Conservation (phyloP, 202 grass and related monocot species). For the Cymbopogon flexuosus region DNA sequence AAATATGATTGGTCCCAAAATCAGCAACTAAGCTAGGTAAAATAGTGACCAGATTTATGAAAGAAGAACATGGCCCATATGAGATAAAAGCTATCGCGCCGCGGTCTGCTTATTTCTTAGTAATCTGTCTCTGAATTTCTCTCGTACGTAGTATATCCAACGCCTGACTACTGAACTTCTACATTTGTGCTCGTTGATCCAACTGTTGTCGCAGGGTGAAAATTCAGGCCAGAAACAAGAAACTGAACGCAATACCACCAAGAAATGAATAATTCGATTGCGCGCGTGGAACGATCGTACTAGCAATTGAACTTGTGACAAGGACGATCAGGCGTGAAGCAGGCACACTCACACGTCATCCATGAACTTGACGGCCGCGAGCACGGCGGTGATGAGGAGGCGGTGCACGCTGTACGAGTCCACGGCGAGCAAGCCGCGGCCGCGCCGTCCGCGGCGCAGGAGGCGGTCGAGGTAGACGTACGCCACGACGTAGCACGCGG, state of each 20-base stretch:
- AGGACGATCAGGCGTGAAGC: neutral
- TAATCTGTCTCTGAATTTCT: neutral
- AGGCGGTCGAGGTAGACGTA: constrained; percentile 70
- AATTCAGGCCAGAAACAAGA: neutral
- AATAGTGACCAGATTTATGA: neutral
- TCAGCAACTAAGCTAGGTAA: neutral
- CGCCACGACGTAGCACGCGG: constrained; percentile 59
- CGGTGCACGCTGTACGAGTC: constrained; percentile 74
- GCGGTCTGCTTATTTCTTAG: neutral
- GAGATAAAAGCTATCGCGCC: neutral
- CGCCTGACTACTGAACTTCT: neutral
- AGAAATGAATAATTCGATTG: constrained; percentile 17
- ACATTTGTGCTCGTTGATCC: neutral
- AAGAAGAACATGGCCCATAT: neutral
- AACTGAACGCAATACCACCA: neutral
- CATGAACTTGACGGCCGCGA: constrained; percentile 70
- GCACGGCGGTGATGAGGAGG: constrained; percentile 66
- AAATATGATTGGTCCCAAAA: neutral
- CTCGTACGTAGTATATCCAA: neutral
- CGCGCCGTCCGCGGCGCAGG: constrained; percentile 10
- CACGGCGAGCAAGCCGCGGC: constrained; percentile 26
- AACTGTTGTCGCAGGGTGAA: neutral
- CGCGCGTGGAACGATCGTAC: neutral
- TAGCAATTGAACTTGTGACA: neutral
- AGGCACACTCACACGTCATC: constrained; percentile 59